Percentiles rank a stretch among this genome's conserved stretches.
Evolutionary conservation across 1,139 yeast species (phyloP).

Genomic region (Yamadazyma jaroonii): DNA sequence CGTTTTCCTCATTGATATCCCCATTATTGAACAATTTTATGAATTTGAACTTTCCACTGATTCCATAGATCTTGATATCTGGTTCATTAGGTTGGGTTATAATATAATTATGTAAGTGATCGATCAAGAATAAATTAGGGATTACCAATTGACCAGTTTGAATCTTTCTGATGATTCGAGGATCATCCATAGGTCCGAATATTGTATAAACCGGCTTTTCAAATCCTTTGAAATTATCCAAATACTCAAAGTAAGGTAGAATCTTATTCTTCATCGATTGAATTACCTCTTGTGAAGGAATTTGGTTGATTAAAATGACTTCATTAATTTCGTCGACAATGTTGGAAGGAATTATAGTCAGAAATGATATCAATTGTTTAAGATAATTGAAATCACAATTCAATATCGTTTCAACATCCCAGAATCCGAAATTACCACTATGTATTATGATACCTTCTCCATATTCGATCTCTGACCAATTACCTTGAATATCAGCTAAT

Average conservation of each 20-base stretch:
- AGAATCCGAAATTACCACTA: slow-evolving; percentile 80
- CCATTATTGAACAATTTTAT: slow-evolving; percentile 74
- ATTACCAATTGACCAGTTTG: slow-evolving; percentile 50
- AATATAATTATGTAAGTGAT: slow-evolving; percentile 49
- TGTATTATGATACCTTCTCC: slow-evolving; percentile 47
- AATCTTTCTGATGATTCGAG: slow-evolving; percentile 60
- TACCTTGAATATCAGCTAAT: slow-evolving; percentile 36
- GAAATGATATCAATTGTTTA: slow-evolving; percentile 68
- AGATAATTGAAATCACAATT: slow-evolving; percentile 53
- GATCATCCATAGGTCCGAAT: slow-evolving; percentile 75
- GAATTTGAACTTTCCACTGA: slow-evolving; percentile 70
- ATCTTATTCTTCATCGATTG: slow-evolving; percentile 36
- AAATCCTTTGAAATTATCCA: slow-evolving; percentile 44
- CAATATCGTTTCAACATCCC: slow-evolving; percentile 56
- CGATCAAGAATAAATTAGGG: slow-evolving; percentile 59
- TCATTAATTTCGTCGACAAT: slow-evolving; percentile 46
- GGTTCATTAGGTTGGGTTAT: slow-evolving; percentile 41
- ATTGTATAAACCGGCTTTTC: slow-evolving; percentile 72
- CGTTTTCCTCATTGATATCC: slow-evolving; percentile 17
- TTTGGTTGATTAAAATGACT: slow-evolving; percentile 35
- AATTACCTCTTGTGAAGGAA: slow-evolving; percentile 15
- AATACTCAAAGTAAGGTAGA: slow-evolving; percentile 50
- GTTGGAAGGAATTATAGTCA: slow-evolving; percentile 53
- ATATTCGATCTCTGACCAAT: slow-evolving; percentile 21
- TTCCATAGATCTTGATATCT: slow-evolving; percentile 56